Conservation (phyloP, 2,329 filamentous ascomycete species). For the Rasamsonia emersonii region DNA sequence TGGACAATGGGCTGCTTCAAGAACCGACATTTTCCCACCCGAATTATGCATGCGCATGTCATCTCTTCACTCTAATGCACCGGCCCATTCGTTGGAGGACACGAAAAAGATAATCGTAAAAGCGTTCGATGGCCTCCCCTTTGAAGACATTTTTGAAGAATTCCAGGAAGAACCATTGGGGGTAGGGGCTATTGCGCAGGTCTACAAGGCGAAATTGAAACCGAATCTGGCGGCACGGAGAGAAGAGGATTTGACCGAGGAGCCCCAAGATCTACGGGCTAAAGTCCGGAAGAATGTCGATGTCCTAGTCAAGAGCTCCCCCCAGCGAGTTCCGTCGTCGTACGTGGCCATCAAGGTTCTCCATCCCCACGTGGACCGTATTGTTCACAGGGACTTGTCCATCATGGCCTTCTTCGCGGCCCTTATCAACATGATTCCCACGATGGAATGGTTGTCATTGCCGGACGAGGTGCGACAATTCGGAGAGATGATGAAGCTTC, state of each 20-base stretch:
- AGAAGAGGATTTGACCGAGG: conserved; percentile 45
- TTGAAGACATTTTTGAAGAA: conserved; percentile 92
- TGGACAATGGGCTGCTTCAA: conserved; percentile 95
- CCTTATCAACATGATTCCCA: conserved; percentile 76
- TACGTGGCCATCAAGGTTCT: conserved; percentile 96
- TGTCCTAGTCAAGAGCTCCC: conserved; percentile 75
- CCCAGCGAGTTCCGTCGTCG: conserved; percentile 74
- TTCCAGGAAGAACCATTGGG: conserved; percentile 85
- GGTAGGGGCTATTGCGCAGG: conserved; percentile 93
- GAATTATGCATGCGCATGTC: conserved; percentile 93
- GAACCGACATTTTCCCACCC: conserved; percentile 90
- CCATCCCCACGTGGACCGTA: conserved; percentile 82
- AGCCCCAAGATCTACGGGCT: conserved; percentile 51
- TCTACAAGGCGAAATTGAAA: conserved; percentile 91
- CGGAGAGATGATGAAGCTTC: conserved; percentile 97
- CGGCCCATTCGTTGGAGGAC: conserved; percentile 73
- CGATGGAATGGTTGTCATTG: conserved; percentile 93
- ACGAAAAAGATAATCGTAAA: conserved; percentile 72
- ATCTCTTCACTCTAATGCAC: conserved; percentile 86
- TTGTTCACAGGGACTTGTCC: conserved; percentile 77
- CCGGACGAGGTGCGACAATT: conserved; percentile 92
- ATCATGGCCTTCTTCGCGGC: conserved; percentile 93
- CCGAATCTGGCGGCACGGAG: conserved; percentile 61
- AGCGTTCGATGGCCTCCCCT: conserved; percentile 70
- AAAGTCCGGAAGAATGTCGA: conserved; percentile 76